Percentiles rank a stretch among this genome's conserved stretches.
Evolutionary conservation across 768 basidiomycete genomes (phyloP).

Genomic region (Crassisporium funariophilum): DNA sequence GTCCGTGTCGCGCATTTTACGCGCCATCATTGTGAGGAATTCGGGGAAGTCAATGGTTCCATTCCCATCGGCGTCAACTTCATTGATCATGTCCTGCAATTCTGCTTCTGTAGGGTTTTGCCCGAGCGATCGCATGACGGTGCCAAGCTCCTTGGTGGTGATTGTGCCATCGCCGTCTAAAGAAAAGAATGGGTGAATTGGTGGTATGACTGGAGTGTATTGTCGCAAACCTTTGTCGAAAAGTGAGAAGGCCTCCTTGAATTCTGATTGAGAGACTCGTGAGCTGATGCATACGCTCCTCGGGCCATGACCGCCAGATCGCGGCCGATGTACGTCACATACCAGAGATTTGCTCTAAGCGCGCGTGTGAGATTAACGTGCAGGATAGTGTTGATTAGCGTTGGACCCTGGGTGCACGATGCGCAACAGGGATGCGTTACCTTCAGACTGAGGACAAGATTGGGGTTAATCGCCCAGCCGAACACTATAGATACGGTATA

Average conservation of each 20-base stretch:
- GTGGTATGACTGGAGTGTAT: background rate
- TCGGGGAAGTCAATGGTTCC: slow-evolving; percentile 50
- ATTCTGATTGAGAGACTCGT: slow-evolving; percentile 54
- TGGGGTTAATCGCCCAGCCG: slow-evolving; percentile 14
- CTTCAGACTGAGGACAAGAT: slow-evolving; percentile 48
- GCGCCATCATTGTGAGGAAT: slow-evolving; percentile 35
- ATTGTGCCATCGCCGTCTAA: slow-evolving; percentile 51
- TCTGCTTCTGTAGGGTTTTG: slow-evolving; percentile 46
- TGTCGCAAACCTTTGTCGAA: slow-evolving; percentile 88
- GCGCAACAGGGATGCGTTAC: slow-evolving; percentile 33
- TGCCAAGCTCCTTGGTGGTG: slow-evolving; percentile 45
- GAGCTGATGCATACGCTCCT: background rate
- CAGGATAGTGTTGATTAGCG: slow-evolving; percentile 5
- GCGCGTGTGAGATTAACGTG: background rate
- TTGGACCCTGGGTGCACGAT: background rate
- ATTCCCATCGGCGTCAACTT: slow-evolving; percentile 44
- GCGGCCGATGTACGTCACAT: slow-evolving; percentile 29
- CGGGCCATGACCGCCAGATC: background rate
- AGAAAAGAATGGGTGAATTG: background rate
- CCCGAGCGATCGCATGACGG: slow-evolving; percentile 49
- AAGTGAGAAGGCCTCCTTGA: slow-evolving; percentile 97
- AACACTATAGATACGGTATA: background rate
- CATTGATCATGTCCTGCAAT: slow-evolving; percentile 46
- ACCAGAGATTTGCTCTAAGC: slow-evolving; percentile 87
- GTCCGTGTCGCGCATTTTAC: slow-evolving; percentile 62